phyloP scores from a whole-genome alignment of 495 filamentous ascomycete genomes.

The Lophiostoma macrostomum region DNA sequence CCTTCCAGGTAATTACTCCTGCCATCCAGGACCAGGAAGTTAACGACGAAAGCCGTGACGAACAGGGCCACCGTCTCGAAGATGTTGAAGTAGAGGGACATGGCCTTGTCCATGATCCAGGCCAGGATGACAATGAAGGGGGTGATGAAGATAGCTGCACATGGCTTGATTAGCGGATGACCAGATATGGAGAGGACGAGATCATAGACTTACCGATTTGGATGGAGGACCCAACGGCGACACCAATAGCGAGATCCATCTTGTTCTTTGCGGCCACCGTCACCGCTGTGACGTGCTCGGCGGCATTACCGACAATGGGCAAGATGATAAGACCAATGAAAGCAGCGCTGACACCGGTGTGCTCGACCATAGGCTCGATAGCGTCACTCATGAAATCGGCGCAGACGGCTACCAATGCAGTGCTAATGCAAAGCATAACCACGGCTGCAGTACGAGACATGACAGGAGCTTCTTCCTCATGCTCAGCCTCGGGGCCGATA shows the following conservation, averaged over 20 bases:
- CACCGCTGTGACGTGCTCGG: conserved; percentile 88
- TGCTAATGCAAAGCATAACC: conserved; percentile 70
- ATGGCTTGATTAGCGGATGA: no score
- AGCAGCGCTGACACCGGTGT: conserved; percentile 63
- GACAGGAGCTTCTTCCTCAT: conserved; percentile 45
- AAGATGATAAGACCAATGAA: conserved; percentile 88
- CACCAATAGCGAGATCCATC: conserved; percentile 91
- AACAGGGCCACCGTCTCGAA: conserved; percentile 89
- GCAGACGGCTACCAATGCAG: conserved; percentile 76
- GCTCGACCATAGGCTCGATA: conserved; percentile 68
- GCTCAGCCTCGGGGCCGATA: neutral
- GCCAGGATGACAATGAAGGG: conserved; percentile 86
- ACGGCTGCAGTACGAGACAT: conserved; percentile 75
- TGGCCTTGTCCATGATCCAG: conserved; percentile 76
- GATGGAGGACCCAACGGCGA: conserved; percentile 83
- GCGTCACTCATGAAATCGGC: conserved; percentile 84
- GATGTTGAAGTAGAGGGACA: conserved; percentile 87
- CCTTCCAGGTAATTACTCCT: conserved; percentile 88
- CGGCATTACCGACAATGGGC: conserved; percentile 88
- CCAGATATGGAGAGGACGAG: no score
- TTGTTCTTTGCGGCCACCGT: conserved; percentile 90
- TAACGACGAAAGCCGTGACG: conserved; percentile 83
- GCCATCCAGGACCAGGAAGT: conserved; percentile 85
- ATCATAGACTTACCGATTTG: no score
- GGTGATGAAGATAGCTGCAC: conserved; percentile 87